These are phyloP conservation scores for Salix koriyanagi DNA, from an alignment of 345 rosid species.

Conservation along the genomic window DNA sequence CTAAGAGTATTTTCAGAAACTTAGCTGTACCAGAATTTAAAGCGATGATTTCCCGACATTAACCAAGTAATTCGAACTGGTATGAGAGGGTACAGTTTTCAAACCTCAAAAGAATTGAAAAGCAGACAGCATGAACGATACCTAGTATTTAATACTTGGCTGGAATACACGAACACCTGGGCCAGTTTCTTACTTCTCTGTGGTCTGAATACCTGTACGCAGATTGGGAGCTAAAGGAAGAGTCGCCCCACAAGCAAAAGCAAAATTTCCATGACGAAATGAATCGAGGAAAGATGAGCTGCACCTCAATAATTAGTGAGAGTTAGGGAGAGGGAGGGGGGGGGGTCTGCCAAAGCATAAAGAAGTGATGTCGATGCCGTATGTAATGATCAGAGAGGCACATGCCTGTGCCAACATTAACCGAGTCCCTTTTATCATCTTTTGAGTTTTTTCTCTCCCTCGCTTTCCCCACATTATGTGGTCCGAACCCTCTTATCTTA, in stretches of 20 bases:
- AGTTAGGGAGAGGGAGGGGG: conserved; percentile 14
- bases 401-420: conserved; percentile 46
- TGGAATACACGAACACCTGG: neutral
- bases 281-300: conserved; percentile 26
- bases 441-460: neutral
- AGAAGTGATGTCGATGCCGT: conserved; percentile 41
- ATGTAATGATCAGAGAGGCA: conserved; percentile 51
- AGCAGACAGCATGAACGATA: neutral
- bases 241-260: conserved; percentile 19
- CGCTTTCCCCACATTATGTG: conserved; percentile 29
- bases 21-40: neutral
- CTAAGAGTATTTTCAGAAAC: neutral
- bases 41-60: neutral
- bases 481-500: conserved; percentile 39
- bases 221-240: conserved; percentile 14
- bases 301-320: conserved; percentile 46
- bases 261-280: conserved; percentile 10
- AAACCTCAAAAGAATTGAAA: neutral
- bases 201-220: neutral
- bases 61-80: neutral
- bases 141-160: neutral
- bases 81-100: neutral
- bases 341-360: conserved; percentile 26
- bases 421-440: conserved; percentile 16
- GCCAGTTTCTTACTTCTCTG: neutral